Evolutionary conservation across 768 basidiomycete species (phyloP).

Genomic region (Russula sp.): DNA sequence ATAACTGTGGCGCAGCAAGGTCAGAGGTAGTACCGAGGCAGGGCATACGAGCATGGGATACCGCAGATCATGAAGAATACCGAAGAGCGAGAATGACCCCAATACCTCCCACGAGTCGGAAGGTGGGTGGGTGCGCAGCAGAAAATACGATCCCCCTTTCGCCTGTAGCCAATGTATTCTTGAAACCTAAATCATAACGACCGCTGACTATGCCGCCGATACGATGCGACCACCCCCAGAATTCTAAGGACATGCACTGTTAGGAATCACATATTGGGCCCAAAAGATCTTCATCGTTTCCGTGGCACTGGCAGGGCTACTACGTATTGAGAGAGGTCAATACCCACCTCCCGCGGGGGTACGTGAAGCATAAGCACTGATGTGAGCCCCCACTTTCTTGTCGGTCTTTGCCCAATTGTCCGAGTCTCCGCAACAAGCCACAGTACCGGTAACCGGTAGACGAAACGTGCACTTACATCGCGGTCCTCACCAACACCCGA

Average conservation of each 20-base stretch:
- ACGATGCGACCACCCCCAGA: not conserved
- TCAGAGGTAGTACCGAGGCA: not conserved
- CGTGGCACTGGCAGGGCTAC: constrained; percentile 31
- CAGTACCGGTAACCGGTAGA: not conserved
- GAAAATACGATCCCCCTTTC: constrained; percentile 64
- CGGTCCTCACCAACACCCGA: constrained; percentile 31
- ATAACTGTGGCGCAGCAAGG: constrained; percentile 35
- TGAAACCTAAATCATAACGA: constrained; percentile 55
- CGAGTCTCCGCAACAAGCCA: constrained; percentile 28
- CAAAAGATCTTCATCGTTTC: constrained; percentile 37
- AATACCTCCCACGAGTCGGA: constrained; percentile 44
- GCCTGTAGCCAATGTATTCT: constrained; percentile 51
- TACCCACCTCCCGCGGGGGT: constrained; percentile 41
- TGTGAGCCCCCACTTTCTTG: constrained; percentile 36
- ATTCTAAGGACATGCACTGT: constrained; percentile 24
- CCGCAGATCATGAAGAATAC: constrained; percentile 53
- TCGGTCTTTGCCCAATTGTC: constrained; percentile 42
- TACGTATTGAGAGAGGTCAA: constrained; percentile 28
- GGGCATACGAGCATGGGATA: not conserved
- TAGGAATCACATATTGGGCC: constrained; percentile 42
- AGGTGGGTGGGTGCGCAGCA: constrained; percentile 53
- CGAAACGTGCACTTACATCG: not conserved
- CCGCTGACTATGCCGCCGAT: constrained; percentile 39
- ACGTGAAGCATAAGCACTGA: constrained; percentile 34
- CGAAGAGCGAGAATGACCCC: constrained; percentile 37